phyloP scores from a whole-genome alignment of 176 grass and related monocot species.

The Carex parvula region DNA sequence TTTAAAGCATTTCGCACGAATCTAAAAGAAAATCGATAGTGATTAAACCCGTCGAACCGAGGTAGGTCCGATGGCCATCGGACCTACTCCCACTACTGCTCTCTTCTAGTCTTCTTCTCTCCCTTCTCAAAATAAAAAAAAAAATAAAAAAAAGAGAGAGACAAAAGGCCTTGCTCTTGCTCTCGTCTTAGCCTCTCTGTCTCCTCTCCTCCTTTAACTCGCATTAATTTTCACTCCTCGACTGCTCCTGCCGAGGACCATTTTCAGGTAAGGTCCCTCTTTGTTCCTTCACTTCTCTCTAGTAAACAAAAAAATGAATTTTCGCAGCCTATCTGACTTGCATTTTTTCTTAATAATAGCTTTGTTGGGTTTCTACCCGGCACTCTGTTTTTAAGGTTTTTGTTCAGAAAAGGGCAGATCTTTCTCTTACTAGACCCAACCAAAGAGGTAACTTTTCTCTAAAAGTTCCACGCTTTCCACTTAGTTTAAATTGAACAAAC shows the following conservation, averaged over 20 bases:
- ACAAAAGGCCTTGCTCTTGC: neutral
- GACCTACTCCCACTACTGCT: too few relatives aligned
- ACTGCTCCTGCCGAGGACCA: conserved; percentile 18
- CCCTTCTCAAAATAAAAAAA: neutral
- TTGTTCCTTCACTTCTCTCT: conserved; percentile 22
- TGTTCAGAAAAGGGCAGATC: conserved; percentile 25
- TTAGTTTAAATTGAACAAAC: neutral
- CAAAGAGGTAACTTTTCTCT: conserved; percentile 28
- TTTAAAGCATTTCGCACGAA: too few relatives aligned
- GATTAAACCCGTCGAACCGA: too few relatives aligned
- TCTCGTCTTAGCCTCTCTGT: neutral
- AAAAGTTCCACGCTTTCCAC: conserved; percentile 1
- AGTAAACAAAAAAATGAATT: neutral
- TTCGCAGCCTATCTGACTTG: conserved; percentile 14
- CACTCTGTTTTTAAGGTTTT: conserved; percentile 29
- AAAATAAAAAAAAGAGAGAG: neutral
- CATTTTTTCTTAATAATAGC: conserved; percentile 26
- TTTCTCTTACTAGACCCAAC: conserved; percentile 7
- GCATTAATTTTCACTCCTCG: conserved; percentile 25
- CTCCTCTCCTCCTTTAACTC: neutral
- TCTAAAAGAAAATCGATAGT: too few relatives aligned
- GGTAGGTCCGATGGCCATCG: too few relatives aligned
- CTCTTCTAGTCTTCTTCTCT: neutral
- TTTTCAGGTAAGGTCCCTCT: conserved; percentile 2
- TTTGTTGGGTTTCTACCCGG: conserved; percentile 30